A percentile compares a stretch with the other conserved stretches of the same genome.
These are phyloP conservation scores for Perkinsus chesapeaki DNA, from an alignment of 169 alveolate genomes.

Conservation along the genomic window DNA sequence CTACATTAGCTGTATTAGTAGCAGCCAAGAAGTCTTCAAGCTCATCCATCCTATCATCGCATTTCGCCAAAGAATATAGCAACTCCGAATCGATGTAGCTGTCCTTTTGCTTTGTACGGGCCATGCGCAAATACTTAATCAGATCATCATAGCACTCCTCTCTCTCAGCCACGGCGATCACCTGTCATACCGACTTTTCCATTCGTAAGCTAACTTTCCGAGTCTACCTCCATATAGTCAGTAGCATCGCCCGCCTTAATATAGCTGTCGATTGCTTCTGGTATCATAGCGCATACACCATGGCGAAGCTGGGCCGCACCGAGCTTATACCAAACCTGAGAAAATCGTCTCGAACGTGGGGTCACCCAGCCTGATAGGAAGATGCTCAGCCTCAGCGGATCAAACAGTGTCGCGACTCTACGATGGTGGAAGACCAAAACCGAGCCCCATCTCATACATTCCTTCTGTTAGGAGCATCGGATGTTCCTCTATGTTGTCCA, in stretches of 20 bases:
- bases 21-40: constrained; percentile 81
- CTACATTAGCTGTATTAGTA: constrained; percentile 67
- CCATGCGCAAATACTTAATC: constrained; percentile 79
- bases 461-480: no score
- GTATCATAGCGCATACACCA: constrained; percentile 79
- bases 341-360: neutral
- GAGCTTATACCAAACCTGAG: constrained; percentile 11
- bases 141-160: constrained; percentile 64
- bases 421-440: no score
- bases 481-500: no score
- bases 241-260: constrained; percentile 83
- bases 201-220: no score
- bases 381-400: no score
- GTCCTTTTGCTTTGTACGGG: constrained; percentile 78
- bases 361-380: no score
- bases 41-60: constrained; percentile 69
- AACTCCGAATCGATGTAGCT: constrained; percentile 82
- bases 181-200: no score
- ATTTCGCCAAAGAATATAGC: constrained; percentile 82
- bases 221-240: constrained; percentile 57
- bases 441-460: no score
- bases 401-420: no score
- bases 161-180: constrained; percentile 30
- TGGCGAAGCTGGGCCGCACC: constrained; percentile 93
- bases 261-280: constrained; percentile 90